These are phyloP conservation scores for Ceratobasidium sp. DNA, from an alignment of 1,284 basidiomycete genomes.

Conservation along the genomic window DNA sequence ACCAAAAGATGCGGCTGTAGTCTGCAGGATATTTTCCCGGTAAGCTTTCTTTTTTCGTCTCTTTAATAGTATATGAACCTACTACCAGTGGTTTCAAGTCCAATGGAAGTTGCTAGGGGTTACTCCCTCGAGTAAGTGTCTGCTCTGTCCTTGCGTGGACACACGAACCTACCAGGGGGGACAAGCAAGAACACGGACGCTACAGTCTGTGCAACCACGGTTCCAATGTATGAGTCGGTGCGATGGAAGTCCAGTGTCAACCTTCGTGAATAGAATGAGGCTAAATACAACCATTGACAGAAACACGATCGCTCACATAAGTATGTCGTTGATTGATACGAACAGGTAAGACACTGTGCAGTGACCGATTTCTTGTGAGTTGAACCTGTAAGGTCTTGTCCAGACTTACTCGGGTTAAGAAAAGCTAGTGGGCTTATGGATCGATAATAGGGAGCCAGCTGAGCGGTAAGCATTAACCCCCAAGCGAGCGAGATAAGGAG, in stretches of 20 bases:
- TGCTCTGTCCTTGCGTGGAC: no score
- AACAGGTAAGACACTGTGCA: not conserved
- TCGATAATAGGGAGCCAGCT: no score
- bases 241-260: constrained; percentile 25
- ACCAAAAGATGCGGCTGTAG: no score
- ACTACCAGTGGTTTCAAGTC: no score
- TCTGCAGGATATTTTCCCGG: no score
- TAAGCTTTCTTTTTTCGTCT: no score
- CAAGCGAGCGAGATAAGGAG: not conserved
- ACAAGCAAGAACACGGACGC: not conserved
- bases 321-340: constrained; percentile 5
- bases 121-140: not conserved
- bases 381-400: not conserved
- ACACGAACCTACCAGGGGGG: not conserved
- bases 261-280: not conserved
- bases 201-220: not conserved
- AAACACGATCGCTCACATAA: not conserved
- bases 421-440: not conserved
- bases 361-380: not conserved
- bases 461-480: no score
- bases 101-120: not conserved
- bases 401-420: not conserved
- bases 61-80: no score
- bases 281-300: not conserved
- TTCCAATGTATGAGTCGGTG: not conserved